Evolutionary conservation across 2,329 filamentous ascomycete genomes (phyloP).

Genomic region (Tolypocladium cylindrosporum): DNA sequence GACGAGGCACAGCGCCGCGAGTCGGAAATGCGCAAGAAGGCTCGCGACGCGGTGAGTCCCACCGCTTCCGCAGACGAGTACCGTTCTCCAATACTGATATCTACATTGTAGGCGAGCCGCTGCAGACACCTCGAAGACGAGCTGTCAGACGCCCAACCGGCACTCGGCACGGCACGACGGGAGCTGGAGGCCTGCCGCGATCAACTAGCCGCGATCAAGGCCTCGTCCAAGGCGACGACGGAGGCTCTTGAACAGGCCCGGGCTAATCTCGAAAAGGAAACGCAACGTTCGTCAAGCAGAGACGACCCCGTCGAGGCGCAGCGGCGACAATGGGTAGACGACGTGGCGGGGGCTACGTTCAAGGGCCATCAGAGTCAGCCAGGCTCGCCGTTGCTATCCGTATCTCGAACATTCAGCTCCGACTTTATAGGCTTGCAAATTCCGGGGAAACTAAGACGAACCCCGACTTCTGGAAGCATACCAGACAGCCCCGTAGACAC

Average conservation of each 20-base stretch:
- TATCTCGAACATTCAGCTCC: constrained; percentile 42
- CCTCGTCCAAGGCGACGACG: constrained; percentile 56
- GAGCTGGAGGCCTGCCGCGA: constrained; percentile 51
- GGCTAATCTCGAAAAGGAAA: constrained; percentile 39
- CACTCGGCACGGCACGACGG: constrained; percentile 53
- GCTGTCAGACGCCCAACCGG: constrained; percentile 57
- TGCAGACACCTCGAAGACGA: constrained; percentile 69
- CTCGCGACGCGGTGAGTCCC: constrained; percentile 65
- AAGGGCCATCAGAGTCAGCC: constrained; percentile 38
- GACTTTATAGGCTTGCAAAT: constrained; percentile 39
- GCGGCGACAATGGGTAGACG: constrained; percentile 42
- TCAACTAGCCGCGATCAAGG: constrained; percentile 51
- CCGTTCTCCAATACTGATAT: neutral
- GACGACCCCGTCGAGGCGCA: constrained; percentile 28
- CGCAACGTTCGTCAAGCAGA: constrained; percentile 19
- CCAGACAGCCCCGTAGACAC: constrained; percentile 27
- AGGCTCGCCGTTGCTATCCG: constrained; percentile 42
- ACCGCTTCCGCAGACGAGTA: neutral
- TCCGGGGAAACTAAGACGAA: constrained; percentile 21
- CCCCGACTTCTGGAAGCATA: constrained; percentile 38
- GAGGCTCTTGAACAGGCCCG: constrained; percentile 47
- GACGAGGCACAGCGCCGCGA: constrained; percentile 79
- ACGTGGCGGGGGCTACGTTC: constrained; percentile 29
- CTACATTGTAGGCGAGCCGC: constrained; percentile 44
- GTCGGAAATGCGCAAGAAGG: constrained; percentile 79